Evolutionary conservation across 306 rosid species (phyloP).

Genomic region (Pachyrhizus erosus): DNA sequence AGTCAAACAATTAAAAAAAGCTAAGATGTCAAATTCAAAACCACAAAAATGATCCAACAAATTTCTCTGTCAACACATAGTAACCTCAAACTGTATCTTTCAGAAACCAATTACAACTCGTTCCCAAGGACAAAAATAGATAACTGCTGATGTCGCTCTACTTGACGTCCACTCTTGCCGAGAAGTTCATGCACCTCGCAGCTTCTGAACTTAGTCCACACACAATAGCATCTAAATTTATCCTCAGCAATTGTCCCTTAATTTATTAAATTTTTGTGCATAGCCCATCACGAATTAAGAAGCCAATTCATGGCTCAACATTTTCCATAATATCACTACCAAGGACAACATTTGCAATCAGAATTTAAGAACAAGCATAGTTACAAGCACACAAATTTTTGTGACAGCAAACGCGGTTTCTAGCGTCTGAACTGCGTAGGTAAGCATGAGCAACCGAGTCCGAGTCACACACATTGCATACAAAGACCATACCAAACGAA

Average conservation of each 20-base stretch:
- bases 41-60: neutral
- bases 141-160: constrained; percentile 23
- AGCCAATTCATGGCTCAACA: constrained; percentile 19
- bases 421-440: neutral
- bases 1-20: too few species aligned
- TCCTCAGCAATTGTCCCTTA: neutral
- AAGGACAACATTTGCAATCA: constrained; percentile 42
- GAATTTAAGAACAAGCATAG: constrained; percentile 15
- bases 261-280: neutral
- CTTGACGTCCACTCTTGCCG: neutral
- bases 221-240: constrained; percentile 13
- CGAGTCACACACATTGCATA: neutral
- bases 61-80: neutral
- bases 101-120: neutral
- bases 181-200: neutral
- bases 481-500: neutral
- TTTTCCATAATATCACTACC: constrained; percentile 7
- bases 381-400: neutral
- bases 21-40: neutral
- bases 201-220: constrained; percentile 12
- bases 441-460: neutral
- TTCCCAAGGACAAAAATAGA: neutral
- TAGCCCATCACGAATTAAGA: neutral
- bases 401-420: constrained; percentile 8
- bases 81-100: neutral